Conservation (phyloP, 805 yeast genomes). For the Saturnispora halmiae region DNA sequence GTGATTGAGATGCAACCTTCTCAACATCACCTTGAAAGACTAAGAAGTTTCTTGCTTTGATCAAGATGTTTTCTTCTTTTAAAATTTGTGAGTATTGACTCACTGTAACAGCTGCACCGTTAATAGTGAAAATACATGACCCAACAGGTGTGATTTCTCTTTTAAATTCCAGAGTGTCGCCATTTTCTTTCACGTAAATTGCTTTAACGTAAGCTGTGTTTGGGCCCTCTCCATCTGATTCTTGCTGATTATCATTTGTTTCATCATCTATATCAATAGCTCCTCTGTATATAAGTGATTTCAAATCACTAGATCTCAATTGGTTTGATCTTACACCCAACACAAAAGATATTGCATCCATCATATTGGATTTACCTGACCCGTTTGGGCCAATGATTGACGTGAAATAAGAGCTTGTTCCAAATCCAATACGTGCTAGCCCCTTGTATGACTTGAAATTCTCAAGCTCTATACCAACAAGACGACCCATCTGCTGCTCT, state of each 20-base stretch:
- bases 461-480: constrained; percentile 65
- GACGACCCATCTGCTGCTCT: constrained; percentile 56
- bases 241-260: constrained; percentile 19
- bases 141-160: constrained; percentile 55
- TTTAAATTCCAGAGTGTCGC: constrained; percentile 50
- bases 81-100: constrained; percentile 56
- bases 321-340: constrained; percentile 73
- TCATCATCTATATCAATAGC: constrained; percentile 29
- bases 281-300: constrained; percentile 79
- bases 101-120: constrained; percentile 52
- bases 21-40: constrained; percentile 98
- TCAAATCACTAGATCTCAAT: constrained; percentile 62
- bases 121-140: constrained; percentile 56
- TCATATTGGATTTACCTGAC: constrained; percentile 94
- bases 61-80: constrained; percentile 70
- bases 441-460: constrained; percentile 93
- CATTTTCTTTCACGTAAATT: constrained; percentile 55
- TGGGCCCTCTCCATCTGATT: constrained; percentile 48
- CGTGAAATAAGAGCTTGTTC: constrained; percentile 64
- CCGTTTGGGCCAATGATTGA: constrained; percentile 98
- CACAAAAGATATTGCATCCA: constrained; percentile 90
- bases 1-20: constrained; percentile 79
- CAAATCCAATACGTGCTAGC: constrained; percentile 67
- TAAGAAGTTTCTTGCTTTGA: constrained; percentile 82
- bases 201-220: constrained; percentile 68